These are phyloP conservation scores for Sesbania bispinosa DNA, from an alignment of 306 rosid genomes.

Conservation along the genomic window DNA sequence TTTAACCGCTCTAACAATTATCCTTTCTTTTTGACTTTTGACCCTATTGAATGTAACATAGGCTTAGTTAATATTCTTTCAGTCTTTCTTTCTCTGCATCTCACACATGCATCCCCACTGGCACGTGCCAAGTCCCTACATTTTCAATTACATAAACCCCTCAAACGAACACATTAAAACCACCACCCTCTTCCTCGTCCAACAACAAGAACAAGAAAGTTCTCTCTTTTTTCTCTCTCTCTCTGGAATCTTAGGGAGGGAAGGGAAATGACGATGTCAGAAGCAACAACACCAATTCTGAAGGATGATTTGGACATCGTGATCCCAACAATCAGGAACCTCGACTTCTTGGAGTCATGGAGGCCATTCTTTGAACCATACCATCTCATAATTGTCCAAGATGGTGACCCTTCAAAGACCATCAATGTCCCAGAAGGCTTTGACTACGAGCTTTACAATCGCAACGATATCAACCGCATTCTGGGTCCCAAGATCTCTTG, in stretches of 20 bases:
- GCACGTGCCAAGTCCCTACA: no score
- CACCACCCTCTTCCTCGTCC: no score
- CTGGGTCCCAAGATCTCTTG: conserved; percentile 64
- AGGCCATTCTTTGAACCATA: conserved; percentile 64
- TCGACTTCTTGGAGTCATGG: conserved; percentile 78
- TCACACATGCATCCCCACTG: no score
- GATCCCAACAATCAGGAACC: conserved; percentile 78
- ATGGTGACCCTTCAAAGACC: conserved; percentile 66
- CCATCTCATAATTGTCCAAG: conserved; percentile 85
- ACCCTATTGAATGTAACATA: no score
- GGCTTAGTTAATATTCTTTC: no score
- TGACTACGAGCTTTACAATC: conserved; percentile 67
- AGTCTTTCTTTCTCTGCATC: no score
- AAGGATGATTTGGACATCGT: conserved; percentile 79
- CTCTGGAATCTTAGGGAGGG: not conserved
- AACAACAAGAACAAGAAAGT: no score
- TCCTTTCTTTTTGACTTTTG: no score
- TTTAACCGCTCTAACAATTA: no score
- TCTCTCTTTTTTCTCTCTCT: not conserved
- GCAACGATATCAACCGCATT: conserved; percentile 54
- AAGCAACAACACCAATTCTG: conserved; percentile 35
- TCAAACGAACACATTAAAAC: no score
- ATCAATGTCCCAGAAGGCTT: conserved; percentile 73
- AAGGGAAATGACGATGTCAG: conserved; percentile 19
- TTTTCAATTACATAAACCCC: no score